phyloP scores from a whole-genome alignment of 306 rosid genomes.

The Cicer pinnatifidum region DNA sequence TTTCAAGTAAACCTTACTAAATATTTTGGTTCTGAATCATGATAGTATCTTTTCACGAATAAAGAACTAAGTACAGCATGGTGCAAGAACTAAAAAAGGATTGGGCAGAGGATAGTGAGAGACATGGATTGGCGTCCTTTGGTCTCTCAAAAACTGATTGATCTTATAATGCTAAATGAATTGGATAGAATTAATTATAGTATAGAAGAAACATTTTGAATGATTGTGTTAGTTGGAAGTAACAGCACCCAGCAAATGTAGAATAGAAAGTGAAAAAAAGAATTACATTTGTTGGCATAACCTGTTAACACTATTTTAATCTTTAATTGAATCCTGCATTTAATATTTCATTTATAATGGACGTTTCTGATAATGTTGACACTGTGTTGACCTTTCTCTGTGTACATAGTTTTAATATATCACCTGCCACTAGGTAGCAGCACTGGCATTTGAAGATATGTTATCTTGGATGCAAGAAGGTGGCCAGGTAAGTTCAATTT shows the following conservation, averaged over 20 bases:
- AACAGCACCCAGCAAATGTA: conserved; percentile 38
- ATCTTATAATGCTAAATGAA: conserved; percentile 34
- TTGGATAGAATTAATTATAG: conserved; percentile 12
- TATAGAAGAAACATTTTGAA: conserved; percentile 21
- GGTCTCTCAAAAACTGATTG: conserved; percentile 15
- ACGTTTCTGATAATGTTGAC: conserved; percentile 57
- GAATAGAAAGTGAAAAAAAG: conserved; percentile 22
- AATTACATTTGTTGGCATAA: neutral
- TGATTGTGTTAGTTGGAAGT: conserved; percentile 21
- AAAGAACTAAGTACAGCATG: conserved; percentile 29
- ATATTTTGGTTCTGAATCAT: conserved; percentile 36
- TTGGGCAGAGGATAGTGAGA: conserved; percentile 6
- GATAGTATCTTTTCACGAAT: neutral
- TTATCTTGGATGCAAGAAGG: conserved; percentile 99
- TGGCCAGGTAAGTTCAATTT: conserved; percentile 80
- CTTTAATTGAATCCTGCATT: conserved; percentile 28
- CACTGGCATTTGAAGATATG: conserved; percentile 99
- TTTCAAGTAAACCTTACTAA: conserved; percentile 11
- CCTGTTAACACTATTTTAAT: conserved; percentile 13
- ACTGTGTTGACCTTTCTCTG: conserved; percentile 64
- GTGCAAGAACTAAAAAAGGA: conserved; percentile 15
- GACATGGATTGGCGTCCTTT: neutral
- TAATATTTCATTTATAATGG: conserved; percentile 40
- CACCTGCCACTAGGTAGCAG: conserved; percentile 99
- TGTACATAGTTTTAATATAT: conserved; percentile 92